These are phyloP conservation scores for Camelina sativa DNA, from an alignment of 345 rosid genomes.

Conservation along the genomic window DNA sequence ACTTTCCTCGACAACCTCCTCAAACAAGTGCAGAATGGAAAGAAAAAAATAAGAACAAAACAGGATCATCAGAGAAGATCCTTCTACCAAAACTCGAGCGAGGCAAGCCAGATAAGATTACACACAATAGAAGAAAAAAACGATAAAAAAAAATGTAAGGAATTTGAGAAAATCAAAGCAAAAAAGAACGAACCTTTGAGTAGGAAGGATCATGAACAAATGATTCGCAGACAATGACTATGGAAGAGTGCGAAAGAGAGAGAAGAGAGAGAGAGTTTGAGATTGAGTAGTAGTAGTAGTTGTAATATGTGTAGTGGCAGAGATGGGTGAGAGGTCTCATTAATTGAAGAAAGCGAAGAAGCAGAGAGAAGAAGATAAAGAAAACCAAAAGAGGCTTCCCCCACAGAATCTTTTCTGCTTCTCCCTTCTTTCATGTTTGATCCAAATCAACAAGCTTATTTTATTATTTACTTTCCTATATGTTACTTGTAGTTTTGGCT, in stretches of 20 bases:
- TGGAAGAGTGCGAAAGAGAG: slow-evolving; percentile 22
- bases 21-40: slow-evolving; percentile 26
- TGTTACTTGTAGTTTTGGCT: no score
- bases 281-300: slow-evolving; percentile 27
- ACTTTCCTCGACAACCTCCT: not conserved
- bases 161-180: slow-evolving; percentile 16
- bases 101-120: slow-evolving; percentile 4
- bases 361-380: slow-evolving; percentile 5
- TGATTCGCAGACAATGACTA: slow-evolving; percentile 16
- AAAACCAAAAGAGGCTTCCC: slow-evolving; percentile 35
- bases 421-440: slow-evolving; percentile 23
- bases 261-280: slow-evolving; percentile 17
- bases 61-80: not conserved
- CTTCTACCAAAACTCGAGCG: not conserved
- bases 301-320: not conserved
- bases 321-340: slow-evolving; percentile 55
- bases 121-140: slow-evolving; percentile 5
- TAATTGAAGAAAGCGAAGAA: slow-evolving; percentile 42
- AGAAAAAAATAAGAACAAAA: not conserved
- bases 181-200: slow-evolving; percentile 36
- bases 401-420: slow-evolving; percentile 42
- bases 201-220: slow-evolving; percentile 1
- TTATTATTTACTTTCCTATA: no score
- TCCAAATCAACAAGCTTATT: not conserved
- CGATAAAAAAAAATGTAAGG: not conserved